A percentile compares a stretch with the other conserved stretches of the same genome.
phyloP scores from a whole-genome alignment of 2,329 filamentous ascomycete genomes.

The Dactylellina leptospora region DNA sequence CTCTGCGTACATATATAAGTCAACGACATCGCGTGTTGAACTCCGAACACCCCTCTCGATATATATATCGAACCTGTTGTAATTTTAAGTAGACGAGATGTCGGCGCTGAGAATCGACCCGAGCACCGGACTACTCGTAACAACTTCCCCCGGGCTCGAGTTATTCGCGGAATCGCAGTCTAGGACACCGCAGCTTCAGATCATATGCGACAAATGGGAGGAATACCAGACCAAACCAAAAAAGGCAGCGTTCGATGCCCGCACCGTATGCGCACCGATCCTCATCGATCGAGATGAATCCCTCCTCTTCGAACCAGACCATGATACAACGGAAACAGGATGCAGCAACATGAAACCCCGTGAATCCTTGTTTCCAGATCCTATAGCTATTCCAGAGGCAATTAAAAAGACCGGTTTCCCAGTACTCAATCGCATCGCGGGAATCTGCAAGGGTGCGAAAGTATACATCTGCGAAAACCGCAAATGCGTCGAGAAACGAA shows the following conservation, averaged over 20 bases:
- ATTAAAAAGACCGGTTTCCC: not conserved
- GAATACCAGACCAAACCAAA: no score
- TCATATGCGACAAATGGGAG: not conserved
- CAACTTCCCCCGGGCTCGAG: no score
- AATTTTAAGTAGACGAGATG: not conserved
- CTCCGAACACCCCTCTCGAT: no score
- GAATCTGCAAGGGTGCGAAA: slow-evolving; percentile 6
- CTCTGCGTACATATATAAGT: no score
- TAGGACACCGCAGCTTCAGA: no score
- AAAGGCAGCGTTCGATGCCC: no score
- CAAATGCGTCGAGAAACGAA: not conserved
- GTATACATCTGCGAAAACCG: slow-evolving; percentile 11
- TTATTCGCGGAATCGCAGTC: no score
- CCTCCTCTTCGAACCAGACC: not conserved
- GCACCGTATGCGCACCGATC: not conserved
- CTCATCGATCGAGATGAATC: not conserved
- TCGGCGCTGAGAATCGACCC: not conserved
- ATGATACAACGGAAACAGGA: not conserved
- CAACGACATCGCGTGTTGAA: no score
- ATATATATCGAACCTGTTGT: not conserved
- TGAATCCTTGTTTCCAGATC: not conserved
- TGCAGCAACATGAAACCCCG: not conserved
- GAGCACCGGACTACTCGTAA: not conserved
- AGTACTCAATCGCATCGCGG: slow-evolving; percentile 16
- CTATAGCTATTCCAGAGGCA: not conserved